These are phyloP conservation scores for Wickerhamomyces kurtzmanii DNA, from an alignment of 805 yeast genomes.

Conservation along the genomic window DNA sequence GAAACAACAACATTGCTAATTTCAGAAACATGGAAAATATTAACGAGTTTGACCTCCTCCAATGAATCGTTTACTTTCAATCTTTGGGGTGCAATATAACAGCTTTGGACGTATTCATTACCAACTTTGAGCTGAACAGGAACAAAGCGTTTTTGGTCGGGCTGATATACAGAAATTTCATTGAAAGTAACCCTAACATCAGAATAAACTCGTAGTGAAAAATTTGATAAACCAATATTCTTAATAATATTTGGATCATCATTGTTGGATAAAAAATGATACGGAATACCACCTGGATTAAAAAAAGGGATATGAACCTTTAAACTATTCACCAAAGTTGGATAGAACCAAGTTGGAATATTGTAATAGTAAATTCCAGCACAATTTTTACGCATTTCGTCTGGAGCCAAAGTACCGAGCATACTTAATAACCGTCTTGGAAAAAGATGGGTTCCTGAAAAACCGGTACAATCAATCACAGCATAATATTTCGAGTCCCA, in stretches of 20 bases:
- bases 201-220: slow-evolving; percentile 28
- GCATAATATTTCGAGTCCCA: slow-evolving; percentile 61
- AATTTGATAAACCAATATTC: slow-evolving; percentile 32
- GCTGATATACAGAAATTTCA: slow-evolving; percentile 44
- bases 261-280: slow-evolving; percentile 32
- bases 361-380: slow-evolving; percentile 39
- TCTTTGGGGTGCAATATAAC: slow-evolving; percentile 32
- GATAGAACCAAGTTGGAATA: slow-evolving; percentile 19
- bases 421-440: slow-evolving; percentile 23
- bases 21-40: slow-evolving; percentile 31
- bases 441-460: slow-evolving; percentile 19
- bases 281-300: slow-evolving; percentile 17
- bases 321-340: slow-evolving; percentile 14
- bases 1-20: slow-evolving; percentile 30
- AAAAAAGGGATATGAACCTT: slow-evolving; percentile 16
- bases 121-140: slow-evolving; percentile 65
- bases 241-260: slow-evolving; percentile 34
- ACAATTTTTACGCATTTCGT: slow-evolving; percentile 41
- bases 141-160: slow-evolving; percentile 34
- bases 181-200: slow-evolving; percentile 43
- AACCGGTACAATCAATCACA: slow-evolving; percentile 64
- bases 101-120: slow-evolving; percentile 52
- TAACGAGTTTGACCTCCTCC: slow-evolving; percentile 27
- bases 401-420: slow-evolving; percentile 38
- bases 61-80: slow-evolving; percentile 25